Base-by-base conservation (phyloP, 495 filamentous ascomycete genomes). In the Xeromyces bisporus region DNA sequence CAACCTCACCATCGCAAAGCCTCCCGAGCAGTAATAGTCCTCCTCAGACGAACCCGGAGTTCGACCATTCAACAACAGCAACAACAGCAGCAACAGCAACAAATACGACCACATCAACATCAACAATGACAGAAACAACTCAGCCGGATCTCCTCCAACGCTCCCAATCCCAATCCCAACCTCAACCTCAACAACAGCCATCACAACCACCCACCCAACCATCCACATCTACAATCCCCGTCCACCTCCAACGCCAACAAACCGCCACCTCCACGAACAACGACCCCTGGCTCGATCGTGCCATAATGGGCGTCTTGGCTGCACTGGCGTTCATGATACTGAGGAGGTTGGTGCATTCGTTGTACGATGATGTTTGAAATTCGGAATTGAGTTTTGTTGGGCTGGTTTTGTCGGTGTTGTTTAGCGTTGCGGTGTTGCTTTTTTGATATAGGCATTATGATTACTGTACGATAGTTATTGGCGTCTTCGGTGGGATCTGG, bases 281-380 rank as follows among this genome's bases (percentile, higher is more conserved):
- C 16, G 20, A 21, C 4, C 48, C 58, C 3, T 71, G 66, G 67
- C 47, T 72, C 21, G 67, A 72, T 43, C 62, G 65, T 30, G 61
- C 64, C n/a, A 72, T 72, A 17, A 43, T 65, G 26, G 66, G 57
- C 8, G 52, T 72, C 8, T 36, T 67, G 10, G 42, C 67, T 27
- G 58, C 58, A 12, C 43, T 72, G 14, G 44, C 59, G 6, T 23
- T 67, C 10, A 51, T 67, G 55, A 47, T 69, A 9, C 37, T 66
- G 21, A 49, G 56, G 18, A 58, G 55, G 10, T 32, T 57, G 3
- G 37, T 42, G 14, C 41, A 47, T 14, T 28, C 43, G 9, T 21
- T 5, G 4, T 21, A 21, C 20, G 47, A 55, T 7, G 54, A 58
- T 21, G 37, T 47, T 10, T 53, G 29, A 44, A 27, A 3, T 9